Percentiles rank a stretch among this genome's conserved stretches.
phyloP scores from a whole-genome alignment of 2,329 filamentous ascomycete species.

The Penicillium sp. region DNA sequence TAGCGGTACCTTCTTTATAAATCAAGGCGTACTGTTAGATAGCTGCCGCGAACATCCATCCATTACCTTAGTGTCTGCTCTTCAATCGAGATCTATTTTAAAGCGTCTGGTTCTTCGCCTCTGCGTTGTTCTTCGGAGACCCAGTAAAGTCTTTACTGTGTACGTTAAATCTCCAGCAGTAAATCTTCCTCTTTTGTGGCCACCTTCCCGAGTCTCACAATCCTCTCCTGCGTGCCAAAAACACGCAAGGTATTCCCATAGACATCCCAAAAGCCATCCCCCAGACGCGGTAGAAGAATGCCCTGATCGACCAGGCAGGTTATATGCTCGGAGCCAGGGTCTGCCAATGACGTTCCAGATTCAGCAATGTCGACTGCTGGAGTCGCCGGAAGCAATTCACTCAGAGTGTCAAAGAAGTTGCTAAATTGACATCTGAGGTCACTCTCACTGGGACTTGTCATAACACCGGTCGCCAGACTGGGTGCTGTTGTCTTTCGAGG shows the following conservation, averaged over 20 bases:
- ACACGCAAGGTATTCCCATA: constrained; percentile 59
- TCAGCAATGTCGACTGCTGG: background rate
- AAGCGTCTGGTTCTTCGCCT: background rate
- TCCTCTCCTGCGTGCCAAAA: constrained; percentile 56
- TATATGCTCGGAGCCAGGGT: constrained; percentile 13
- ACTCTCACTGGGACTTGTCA: background rate
- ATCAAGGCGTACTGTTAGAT: constrained; percentile 90
- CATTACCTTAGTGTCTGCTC: background rate
- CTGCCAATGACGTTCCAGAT: background rate
- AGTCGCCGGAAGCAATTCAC: background rate
- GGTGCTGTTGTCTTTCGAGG: background rate
- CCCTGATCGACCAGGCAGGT: constrained; percentile 31
- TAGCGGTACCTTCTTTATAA: constrained; percentile 78
- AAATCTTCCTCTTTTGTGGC: background rate
- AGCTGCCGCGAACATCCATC: constrained; percentile 77
- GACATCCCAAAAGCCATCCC: constrained; percentile 53
- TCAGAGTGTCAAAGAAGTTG: constrained; percentile 2
- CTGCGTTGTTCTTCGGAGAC: background rate
- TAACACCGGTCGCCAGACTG: background rate
- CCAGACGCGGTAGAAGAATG: constrained; percentile 51
- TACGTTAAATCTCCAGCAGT: background rate
- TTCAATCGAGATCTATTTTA: background rate
- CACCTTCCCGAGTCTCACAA: constrained; percentile 31
- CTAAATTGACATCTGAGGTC: background rate
- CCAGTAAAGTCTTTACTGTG: background rate